Base-by-base conservation (phyloP, 2,329 filamentous ascomycete species). In the Sodiomyces alkalinus region DNA sequence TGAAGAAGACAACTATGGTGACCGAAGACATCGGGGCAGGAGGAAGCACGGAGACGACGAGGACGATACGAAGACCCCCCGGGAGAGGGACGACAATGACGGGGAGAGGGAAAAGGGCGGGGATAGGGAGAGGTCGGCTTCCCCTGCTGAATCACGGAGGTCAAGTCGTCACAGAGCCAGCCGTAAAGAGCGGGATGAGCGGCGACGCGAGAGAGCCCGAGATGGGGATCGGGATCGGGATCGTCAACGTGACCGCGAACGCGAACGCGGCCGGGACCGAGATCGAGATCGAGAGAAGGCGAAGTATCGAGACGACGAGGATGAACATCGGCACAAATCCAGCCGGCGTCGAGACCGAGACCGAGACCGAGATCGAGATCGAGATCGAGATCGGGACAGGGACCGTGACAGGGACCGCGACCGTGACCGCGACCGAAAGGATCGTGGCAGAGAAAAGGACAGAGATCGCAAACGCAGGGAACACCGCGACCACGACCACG, bases 41-140 rank as follows among this genome's bases (percentile, higher is more conserved):
- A 51, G 56, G 33, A 47, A 53, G 35, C 38, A 42, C 24, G 45
- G 59, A 32, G 53, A 55, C 11, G 60, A 64, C 26, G 64, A 64
- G 12, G 56, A 60, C 27, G 57, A 65, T 24, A 42, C 46, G 27
- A 52, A 44, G 36, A 42, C 47, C 22, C 48, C 49, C 20, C 39
- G 52, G 23, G 36, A 39, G 27, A 36, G 39, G 25, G 22, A 41
- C 35, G 49, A 51, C 38, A 53, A 60, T 26, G 57, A 60, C 39
- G 54, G 57, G 9, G n/a, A n/a, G n/a, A n/a, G n/a, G n/a, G n/a
- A n/a, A n/a, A n/a, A n/a, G n/a, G n/a, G n/a, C n/a, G n/a, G n/a
- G n/a, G 64, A 72, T 26, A 64, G 66, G 28, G 73, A 74, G 1
- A 64, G 76, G 32, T 81, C 78, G 5, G 62, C 63, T 5, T 82